phyloP scores from a whole-genome alignment of 1,139 yeast genomes.

The Scheffersomyces titani region DNA sequence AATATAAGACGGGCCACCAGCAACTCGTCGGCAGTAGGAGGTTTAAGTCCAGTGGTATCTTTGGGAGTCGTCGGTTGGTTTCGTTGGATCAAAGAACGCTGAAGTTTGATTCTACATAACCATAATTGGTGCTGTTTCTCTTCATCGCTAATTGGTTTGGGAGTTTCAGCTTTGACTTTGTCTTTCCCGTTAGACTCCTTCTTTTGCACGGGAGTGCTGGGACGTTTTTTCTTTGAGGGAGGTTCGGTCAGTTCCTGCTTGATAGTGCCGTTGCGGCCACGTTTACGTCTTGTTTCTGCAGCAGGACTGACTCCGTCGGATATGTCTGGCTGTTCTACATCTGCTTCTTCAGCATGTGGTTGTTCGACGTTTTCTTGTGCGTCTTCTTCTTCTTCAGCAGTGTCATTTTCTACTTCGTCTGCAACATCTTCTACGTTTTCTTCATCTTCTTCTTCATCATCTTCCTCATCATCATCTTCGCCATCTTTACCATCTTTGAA shows the following conservation, averaged over 20 bases:
- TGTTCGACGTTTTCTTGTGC: conserved; percentile 11
- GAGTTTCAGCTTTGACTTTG: conserved; percentile 8
- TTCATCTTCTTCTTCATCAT: conserved; percentile 31
- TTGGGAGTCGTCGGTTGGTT: conserved; percentile 42
- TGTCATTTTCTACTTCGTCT: conserved; percentile 15
- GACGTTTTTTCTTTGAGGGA: conserved; percentile 3
- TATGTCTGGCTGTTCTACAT: conserved; percentile 12
- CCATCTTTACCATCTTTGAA: conserved; percentile 22
- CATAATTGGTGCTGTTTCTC: conserved; percentile 49
- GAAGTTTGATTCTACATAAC: conserved; percentile 49
- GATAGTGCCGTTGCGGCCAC: conserved; percentile 6
- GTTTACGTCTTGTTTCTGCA: conserved; percentile 8
- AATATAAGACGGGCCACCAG: conserved; percentile 53
- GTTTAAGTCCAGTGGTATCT: conserved; percentile 33
- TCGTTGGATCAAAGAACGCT: conserved; percentile 46
- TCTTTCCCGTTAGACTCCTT: conserved; percentile 3
- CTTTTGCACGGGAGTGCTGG: conserved; percentile 1
- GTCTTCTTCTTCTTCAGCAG: conserved; percentile 13
- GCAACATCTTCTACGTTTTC: conserved; percentile 25
- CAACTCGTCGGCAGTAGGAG: conserved; percentile 56
- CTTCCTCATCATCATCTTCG: conserved; percentile 29
- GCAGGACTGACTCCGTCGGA: conserved; percentile 3
- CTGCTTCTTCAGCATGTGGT: conserved; percentile 8
- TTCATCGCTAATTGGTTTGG: conserved; percentile 26
- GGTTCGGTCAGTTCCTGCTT: conserved; percentile 4